phyloP scores from a whole-genome alignment of 208 protist genomes.

The Wallacemonas sp. region DNA sequence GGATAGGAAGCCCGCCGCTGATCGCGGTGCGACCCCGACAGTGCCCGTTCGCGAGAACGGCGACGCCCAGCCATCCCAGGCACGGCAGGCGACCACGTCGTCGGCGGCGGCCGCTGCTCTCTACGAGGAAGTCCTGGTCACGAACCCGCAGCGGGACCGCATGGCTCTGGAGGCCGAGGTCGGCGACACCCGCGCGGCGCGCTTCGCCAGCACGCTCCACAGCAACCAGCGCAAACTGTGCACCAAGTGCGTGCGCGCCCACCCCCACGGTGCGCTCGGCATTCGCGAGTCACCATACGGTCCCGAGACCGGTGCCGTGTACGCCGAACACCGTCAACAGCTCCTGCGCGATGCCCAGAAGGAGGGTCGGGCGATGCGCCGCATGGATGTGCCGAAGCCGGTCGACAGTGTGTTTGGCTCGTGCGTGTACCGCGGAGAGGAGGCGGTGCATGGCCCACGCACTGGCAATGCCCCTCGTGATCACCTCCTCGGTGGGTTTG shows the following conservation, averaged over 20 bases:
- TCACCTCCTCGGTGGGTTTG: slow-evolving; percentile 13
- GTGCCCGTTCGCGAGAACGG: neutral
- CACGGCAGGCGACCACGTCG: neutral
- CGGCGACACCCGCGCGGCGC: neutral
- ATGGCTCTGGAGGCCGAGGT: slow-evolving; percentile 10
- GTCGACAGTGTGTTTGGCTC: slow-evolving; percentile 30
- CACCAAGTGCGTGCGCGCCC: slow-evolving; percentile 19
- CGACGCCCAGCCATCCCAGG: neutral
- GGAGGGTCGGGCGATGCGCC: slow-evolving; percentile 16
- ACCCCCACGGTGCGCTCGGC: slow-evolving; percentile 44
- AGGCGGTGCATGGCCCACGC: neutral
- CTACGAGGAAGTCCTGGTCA: neutral
- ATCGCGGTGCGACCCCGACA: neutral
- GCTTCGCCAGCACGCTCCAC: neutral
- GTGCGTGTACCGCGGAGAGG: neutral
- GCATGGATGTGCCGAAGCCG: slow-evolving; percentile 10
- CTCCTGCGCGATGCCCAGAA: neutral
- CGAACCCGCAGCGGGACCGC: slow-evolving; percentile 19
- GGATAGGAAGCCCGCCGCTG: neutral
- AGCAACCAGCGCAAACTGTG: slow-evolving; percentile 16
- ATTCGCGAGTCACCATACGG: slow-evolving; percentile 43
- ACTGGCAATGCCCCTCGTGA: slow-evolving; percentile 15
- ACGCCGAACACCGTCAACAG: slow-evolving; percentile 22
- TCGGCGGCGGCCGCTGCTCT: neutral
- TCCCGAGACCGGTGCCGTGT: slow-evolving; percentile 31